phyloP scores from a whole-genome alignment of 176 grass and related monocot genomes.

The Juncus effusus region DNA sequence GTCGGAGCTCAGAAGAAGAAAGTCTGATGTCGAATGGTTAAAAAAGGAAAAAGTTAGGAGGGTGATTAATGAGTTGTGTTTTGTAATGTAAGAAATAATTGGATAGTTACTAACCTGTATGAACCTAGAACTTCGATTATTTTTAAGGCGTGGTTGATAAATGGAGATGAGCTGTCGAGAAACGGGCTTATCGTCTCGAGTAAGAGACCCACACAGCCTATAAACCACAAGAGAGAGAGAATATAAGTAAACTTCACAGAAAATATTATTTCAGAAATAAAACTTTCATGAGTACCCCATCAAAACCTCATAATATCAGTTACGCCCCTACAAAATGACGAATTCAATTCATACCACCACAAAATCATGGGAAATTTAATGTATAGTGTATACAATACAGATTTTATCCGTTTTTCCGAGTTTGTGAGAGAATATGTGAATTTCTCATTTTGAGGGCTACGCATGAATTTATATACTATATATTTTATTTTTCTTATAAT shows the following conservation, averaged over 20 bases:
- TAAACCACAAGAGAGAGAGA: conserved; percentile 28
- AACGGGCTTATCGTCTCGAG: conserved; percentile 90
- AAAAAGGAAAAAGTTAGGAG: conserved; percentile 26
- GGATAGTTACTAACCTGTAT: conserved; percentile 58
- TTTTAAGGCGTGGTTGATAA: conserved; percentile 85
- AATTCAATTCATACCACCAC: neutral
- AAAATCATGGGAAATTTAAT: no score
- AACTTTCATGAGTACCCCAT: no score
- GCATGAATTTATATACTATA: no score
- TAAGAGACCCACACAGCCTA: conserved; percentile 92
- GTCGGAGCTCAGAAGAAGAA: conserved; percentile 87
- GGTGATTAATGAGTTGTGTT: neutral
- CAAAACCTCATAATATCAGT: no score
- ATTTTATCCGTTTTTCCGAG: neutral
- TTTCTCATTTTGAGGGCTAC: neutral
- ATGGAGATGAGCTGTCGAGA: conserved; percentile 86
- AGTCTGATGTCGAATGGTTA: conserved; percentile 39
- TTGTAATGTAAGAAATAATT: conserved; percentile 4
- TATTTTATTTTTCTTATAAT: conserved; percentile 21
- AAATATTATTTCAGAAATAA: conserved; percentile 2
- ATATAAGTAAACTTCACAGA: conserved; percentile 31
- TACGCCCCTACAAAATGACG: conserved; percentile 3
- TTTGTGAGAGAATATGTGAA: neutral
- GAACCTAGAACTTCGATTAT: conserved; percentile 95
- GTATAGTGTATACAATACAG: no score